Base-by-base conservation (phyloP, 352 stramenopile genomes). In the Pythium volutum region DNA sequence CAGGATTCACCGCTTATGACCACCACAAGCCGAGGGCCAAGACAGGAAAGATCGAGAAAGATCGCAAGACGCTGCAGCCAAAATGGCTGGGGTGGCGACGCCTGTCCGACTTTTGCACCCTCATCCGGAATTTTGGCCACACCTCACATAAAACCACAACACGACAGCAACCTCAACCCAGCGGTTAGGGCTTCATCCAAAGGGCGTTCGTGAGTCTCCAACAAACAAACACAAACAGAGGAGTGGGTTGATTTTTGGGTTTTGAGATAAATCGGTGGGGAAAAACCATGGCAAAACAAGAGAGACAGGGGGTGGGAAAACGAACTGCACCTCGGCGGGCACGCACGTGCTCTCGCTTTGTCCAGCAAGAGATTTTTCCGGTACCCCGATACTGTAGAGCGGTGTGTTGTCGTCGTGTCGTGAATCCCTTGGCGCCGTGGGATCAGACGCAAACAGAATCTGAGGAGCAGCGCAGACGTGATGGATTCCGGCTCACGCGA, bases 321-420 rank as follows among this genome's bases (percentile, higher is more conserved):
- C 39, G 4, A 54, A 26, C 47, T 29, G 38, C 57, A 55, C 45
- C 45, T 55, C n/a, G 55, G 38, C 34, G 22, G 11, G 50, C 34
- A 56, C 43, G 49, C 59, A 62, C 60, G 54, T 62, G 60, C 60
- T n/a, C 18, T 66, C 29, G 22, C 18, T 33, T 36, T 47, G 31
- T n/a, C 33, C 34, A 58, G 55, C 56, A 70, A 15, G 45, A 70
- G 63, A 70, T 61, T 70, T 70, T 70, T 70, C 63, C 55, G 36
- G 49, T 65, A 47, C 66, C 56, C 36, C 51, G 62, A 25, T 8
- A n/a, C 29, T 16, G 31, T 36, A 6, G 42, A 38, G 45, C 2
- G 39, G 50, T 31, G 27, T 47, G 52, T 61, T 69, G 55, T 70
- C 59, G 63, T 65, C 36, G n/a, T 61, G 56, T 70, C 55, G 47